Percentiles rank a stretch among this genome's conserved stretches.
Conservation (phyloP, 1,139 yeast genomes). For the Scheffersomyces segobiensis region DNA sequence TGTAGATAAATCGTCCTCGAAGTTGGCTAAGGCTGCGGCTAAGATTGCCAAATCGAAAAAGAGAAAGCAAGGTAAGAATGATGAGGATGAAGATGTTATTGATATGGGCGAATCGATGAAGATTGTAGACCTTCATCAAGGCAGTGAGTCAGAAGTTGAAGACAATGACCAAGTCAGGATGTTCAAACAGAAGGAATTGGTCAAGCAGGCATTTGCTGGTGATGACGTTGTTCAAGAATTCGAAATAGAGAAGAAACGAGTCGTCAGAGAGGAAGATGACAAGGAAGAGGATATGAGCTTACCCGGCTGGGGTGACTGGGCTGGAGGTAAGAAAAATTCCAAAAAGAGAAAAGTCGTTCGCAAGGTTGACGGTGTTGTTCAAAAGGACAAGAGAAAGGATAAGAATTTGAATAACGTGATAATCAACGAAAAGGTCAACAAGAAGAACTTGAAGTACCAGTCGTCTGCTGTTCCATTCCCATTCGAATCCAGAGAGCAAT, state of each 20-base stretch:
- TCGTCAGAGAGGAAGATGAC: constrained; percentile 80
- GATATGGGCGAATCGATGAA: constrained; percentile 47
- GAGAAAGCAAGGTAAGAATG: constrained; percentile 31
- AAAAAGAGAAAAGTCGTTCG: constrained; percentile 66
- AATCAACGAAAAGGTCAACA: constrained; percentile 83
- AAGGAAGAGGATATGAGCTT: constrained; percentile 79
- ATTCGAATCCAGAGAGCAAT: constrained; percentile 88
- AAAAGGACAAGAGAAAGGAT: constrained; percentile 73
- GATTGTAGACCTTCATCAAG: constrained; percentile 23
- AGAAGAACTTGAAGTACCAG: constrained; percentile 81
- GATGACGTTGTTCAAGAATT: constrained; percentile 88
- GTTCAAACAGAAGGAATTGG: constrained; percentile 81
- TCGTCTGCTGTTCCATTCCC: constrained; percentile 92
- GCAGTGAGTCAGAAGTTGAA: constrained; percentile 34
- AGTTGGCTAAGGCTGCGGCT: constrained; percentile 52
- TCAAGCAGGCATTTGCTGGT: constrained; percentile 93
- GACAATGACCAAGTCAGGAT: constrained; percentile 32
- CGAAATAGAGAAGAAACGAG: constrained; percentile 67
- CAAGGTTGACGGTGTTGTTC: constrained; percentile 71
- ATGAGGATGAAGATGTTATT: constrained; percentile 39
- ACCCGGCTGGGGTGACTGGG: constrained; percentile 97
- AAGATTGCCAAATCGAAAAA: constrained; percentile 51
- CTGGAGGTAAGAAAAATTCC: constrained; percentile 56
- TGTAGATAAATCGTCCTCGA: constrained; percentile 60
- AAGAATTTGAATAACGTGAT: constrained; percentile 77